Base-by-base conservation (phyloP, 176 grass and related monocot genomes). In the Aechmea fasciata region DNA sequence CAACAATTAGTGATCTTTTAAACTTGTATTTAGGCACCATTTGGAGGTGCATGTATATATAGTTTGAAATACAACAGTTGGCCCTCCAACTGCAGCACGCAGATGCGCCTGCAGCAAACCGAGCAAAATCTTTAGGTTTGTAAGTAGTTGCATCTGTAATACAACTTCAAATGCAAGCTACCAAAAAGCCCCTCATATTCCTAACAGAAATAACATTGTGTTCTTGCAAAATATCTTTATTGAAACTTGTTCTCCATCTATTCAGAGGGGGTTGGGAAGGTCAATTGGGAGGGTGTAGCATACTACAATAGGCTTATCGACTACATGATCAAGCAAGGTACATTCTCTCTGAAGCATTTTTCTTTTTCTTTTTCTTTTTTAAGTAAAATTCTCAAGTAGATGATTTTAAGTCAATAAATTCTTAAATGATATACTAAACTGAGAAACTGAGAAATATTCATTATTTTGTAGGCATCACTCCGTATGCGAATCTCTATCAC, bases 401-500 rank as follows among this genome's bases (percentile, higher is more conserved):
- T 71, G 10, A 14, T 13, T 23, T 23, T 41, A 49, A 70, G 41
- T 25, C 67, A 1, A 49, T 14, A 51, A 66, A 79, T 18, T 41
- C 63, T 11, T 72, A 65, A 6, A 55, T 63, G 1, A 13, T 63
- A 14, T 47, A 63, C 41, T 3, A n/a, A 49, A 25, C 19, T 22
- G 7, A 47, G 25, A 41, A 17, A 50, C 50, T 48, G 14, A 73
- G 4, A 70, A 26, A 63, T 26, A 33, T 62, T 13, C 52, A 64
- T 14, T 81, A 26, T 68, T 70, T 52, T 2, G 29, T 57, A 90
- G 87, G 83, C 61, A 81, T 90, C 70, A 90, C 83, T 55, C 87
- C 87, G 1, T 86, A 86, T 54, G 83, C 80, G 67, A 90, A 90
- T 80, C 72, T 90, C 20, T 90, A 90, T 63, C 83, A 90, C 76